Evolutionary conservation across 202 grass and related monocot genomes (phyloP).

Genomic region (Hordeum pubiflorum): DNA sequence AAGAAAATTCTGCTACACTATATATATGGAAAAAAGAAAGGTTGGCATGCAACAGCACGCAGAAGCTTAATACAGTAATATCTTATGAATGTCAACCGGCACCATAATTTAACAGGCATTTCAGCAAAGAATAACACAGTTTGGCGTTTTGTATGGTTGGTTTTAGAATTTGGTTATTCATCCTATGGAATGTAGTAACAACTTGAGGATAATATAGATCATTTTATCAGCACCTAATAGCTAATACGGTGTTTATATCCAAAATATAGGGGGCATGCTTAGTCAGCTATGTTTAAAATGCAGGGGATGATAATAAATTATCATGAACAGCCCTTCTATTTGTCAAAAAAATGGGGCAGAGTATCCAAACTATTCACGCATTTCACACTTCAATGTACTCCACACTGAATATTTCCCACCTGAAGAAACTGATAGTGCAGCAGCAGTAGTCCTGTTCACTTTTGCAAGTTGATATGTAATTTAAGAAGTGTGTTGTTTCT

Average conservation of each 20-base stretch:
- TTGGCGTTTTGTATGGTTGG: neutral
- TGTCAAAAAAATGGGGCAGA: conserved; percentile 4
- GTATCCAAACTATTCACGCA: neutral
- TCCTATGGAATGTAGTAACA: neutral
- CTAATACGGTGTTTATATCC: neutral
- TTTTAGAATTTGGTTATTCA: neutral
- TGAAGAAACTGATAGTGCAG: conserved; percentile 6
- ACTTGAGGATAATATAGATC: neutral
- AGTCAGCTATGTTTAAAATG: conserved; percentile 13
- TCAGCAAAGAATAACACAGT: neutral
- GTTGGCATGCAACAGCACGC: neutral
- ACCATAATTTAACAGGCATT: neutral
- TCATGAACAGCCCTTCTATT: neutral
- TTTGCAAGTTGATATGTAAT: conserved; percentile 15
- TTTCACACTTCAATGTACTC: conserved; percentile 15
- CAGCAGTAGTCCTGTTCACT: neutral
- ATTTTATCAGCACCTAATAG: neutral
- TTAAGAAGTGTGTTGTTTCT: neutral
- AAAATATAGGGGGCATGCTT: neutral
- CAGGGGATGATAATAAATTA: neutral
- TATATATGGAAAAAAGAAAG: neutral
- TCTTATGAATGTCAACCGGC: neutral
- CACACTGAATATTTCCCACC: conserved; percentile 10
- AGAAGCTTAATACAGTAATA: neutral
- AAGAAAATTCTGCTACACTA: neutral